These are phyloP conservation scores for Pseudocercospora crystallina DNA, from an alignment of 2,329 filamentous ascomycete genomes.

Conservation along the genomic window DNA sequence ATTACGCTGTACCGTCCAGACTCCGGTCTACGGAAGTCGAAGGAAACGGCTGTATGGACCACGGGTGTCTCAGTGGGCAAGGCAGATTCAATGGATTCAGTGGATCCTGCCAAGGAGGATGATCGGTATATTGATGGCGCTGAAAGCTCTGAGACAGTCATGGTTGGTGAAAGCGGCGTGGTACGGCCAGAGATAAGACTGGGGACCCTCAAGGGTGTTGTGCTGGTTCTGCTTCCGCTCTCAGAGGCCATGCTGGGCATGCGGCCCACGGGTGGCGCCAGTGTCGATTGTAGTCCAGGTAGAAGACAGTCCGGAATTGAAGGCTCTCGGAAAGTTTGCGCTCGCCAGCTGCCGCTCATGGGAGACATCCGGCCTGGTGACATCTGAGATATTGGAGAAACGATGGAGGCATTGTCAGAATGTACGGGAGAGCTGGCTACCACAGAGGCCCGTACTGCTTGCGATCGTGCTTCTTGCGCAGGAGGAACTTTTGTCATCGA, in stretches of 20 bases:
- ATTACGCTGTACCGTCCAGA: constrained; percentile 1
- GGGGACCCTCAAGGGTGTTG: too few species aligned
- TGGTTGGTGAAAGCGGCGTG: background rate
- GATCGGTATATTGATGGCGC: too few species aligned
- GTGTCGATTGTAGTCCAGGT: too few species aligned
- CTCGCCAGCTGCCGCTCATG: background rate
- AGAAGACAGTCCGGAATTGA: too few species aligned
- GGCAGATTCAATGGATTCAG: too few species aligned
- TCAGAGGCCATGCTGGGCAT: background rate
- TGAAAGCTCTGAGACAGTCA: constrained; percentile 3
- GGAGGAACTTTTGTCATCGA: background rate
- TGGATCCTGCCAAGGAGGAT: too few species aligned
- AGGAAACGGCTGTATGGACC: constrained; percentile 4
- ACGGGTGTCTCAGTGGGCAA: background rate
- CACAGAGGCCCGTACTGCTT: background rate
- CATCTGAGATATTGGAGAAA: constrained; percentile 3
- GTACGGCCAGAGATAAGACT: background rate
- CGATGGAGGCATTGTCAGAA: constrained; percentile 1
- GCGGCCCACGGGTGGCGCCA: background rate
- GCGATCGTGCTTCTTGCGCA: background rate
- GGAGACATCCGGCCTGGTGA: background rate
- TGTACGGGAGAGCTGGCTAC: background rate
- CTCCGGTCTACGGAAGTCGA: constrained; percentile 1
- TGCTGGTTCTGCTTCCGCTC: background rate
- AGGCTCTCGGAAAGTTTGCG: background rate